Base-by-base conservation (phyloP, 768 basidiomycete genomes). In the Dendrothele bispora region DNA sequence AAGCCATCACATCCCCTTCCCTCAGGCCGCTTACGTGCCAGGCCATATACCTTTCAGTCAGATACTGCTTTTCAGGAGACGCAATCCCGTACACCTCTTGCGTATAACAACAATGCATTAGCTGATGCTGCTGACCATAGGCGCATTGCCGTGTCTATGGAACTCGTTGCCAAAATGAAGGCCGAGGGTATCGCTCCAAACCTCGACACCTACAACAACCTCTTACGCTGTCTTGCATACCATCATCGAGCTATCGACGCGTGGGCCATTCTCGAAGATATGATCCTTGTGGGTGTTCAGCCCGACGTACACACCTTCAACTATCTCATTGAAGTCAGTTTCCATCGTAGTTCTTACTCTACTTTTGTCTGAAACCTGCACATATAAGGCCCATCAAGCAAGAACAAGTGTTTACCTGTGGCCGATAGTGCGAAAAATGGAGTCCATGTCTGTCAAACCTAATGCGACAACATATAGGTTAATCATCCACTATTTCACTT, bases 181-280 rank as follows among this genome's bases (percentile, higher is more conserved):
- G 51, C 56, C 0, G 59, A 70, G 11, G 69, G 72, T 17, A 61
- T 86, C 10, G 32, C 54, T n/a, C 88, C 89, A 0, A 74, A 83
- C 53, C 28, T 74, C 14, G 54, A 64, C 27, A 75, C 79, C 1
- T 91, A 90, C 60, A 77, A 82, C 50, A 61, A 68, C 3, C 64
- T 91, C 3, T 67, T 91, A 27, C 58, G 67, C 3, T 73, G 78
- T 29, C 71, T 80, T 46, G 71, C 77, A 0, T 53, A 58, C 6
- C 67, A 75, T 29, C 69, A 66, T 4, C 55, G 72, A 7, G 69
- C 68, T 59, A 55, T 74, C 24, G 80, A 87, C 50, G 76, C 83
- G 4, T 77, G 76, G 71, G 86, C 84, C 15, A 74, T 86, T 45
- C 64, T 86, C 24, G 83, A 86, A 28, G 86, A 90, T 60, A 88